Evolutionary conservation across 208 protist species (phyloP), one percentile per base, ranked within the genome.

Genomic region (Jaenimonas drosophilae): DNA sequence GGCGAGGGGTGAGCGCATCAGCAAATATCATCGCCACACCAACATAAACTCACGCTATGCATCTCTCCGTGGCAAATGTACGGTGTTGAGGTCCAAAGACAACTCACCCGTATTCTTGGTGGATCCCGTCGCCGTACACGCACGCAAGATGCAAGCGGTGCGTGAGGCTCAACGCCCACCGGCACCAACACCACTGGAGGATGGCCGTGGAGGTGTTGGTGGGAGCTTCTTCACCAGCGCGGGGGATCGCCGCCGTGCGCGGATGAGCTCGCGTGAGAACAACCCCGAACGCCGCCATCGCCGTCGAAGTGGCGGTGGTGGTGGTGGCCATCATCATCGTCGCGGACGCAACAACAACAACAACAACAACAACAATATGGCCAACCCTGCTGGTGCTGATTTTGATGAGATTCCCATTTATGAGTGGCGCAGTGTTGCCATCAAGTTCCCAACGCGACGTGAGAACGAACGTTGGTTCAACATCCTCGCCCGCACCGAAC

Each of bases 391-490:
- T 2, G 33, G 32, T 9, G 50, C 34, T 19, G 30, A 57, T 17
- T 45, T 12, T 16, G 36, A 9, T 20, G 53, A 54, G 12, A 45
- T 47, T n/a, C 57, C 64, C 12, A 44, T 73, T 32, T 65, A 45
- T 3, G 32, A 64, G 37, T 87, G 77, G 76, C 58, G 12, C 20
- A 48, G 54, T 21, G 66, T 92, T 20, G 58, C 73, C 4, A 81
- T 92, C 28, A 88, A 89, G 64, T 73, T 92, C 28, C 74, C 70
- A 4, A 83, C 77, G 2, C 70, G 71, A 0, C 72, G 79, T 14
- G 79, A 86, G 37, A 65, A 77, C 49, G 84, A 92, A 64, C 67
- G 84, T 21, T 92, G 84, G 80, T 61, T 83, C 20, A 92, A 86
- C 41, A 45, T 92, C 1, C 61, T 92, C 2, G 61, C 84, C 32